Evolutionary conservation across 2,329 filamentous ascomycete species (phyloP).

Genomic region (Fusarium guadeloupense): DNA sequence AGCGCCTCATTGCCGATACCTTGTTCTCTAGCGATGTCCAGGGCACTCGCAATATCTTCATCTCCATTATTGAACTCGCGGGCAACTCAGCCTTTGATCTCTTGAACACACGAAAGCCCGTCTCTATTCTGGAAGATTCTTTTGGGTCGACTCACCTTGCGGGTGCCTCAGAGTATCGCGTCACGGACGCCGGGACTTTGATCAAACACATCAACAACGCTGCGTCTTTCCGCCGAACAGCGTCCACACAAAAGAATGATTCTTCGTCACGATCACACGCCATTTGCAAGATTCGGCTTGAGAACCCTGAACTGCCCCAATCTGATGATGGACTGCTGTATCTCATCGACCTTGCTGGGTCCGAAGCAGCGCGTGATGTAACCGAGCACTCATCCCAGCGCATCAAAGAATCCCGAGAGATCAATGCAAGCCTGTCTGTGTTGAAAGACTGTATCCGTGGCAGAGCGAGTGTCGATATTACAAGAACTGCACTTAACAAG

Average conservation of each 20-base stretch:
- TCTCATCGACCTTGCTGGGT: slow-evolving; percentile 59
- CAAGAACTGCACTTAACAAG: slow-evolving; percentile 36
- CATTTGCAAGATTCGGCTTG: slow-evolving; percentile 58
- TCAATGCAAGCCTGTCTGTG: slow-evolving; percentile 59
- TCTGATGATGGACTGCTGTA: slow-evolving; percentile 56
- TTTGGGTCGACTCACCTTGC: slow-evolving; percentile 56
- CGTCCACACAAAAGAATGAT: slow-evolving; percentile 57
- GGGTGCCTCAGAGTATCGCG: slow-evolving; percentile 52
- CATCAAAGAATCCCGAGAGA: slow-evolving; percentile 58
- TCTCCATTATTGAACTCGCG: slow-evolving; percentile 53
- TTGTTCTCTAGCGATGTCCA: slow-evolving; percentile 43
- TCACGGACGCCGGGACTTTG: slow-evolving; percentile 44
- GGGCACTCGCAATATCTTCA: slow-evolving; percentile 45
- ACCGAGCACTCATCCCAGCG: slow-evolving; percentile 52
- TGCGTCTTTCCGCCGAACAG: slow-evolving; percentile 52
- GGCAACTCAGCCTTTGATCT: slow-evolving; percentile 52
- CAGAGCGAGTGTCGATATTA: slow-evolving; percentile 49
- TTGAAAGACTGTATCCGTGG: slow-evolving; percentile 64
- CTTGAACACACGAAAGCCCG: slow-evolving; percentile 52
- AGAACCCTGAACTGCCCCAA: slow-evolving; percentile 41
- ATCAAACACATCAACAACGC: slow-evolving; percentile 50
- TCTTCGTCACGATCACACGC: slow-evolving; percentile 59
- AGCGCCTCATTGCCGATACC: slow-evolving; percentile 51
- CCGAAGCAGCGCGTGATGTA: slow-evolving; percentile 57
- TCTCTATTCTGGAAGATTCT: slow-evolving; percentile 58